Percentiles rank a stretch among this genome's conserved stretches.
Conservation (phyloP, 2,329 filamentous ascomycete species). For the Exophiala mesophila region DNA sequence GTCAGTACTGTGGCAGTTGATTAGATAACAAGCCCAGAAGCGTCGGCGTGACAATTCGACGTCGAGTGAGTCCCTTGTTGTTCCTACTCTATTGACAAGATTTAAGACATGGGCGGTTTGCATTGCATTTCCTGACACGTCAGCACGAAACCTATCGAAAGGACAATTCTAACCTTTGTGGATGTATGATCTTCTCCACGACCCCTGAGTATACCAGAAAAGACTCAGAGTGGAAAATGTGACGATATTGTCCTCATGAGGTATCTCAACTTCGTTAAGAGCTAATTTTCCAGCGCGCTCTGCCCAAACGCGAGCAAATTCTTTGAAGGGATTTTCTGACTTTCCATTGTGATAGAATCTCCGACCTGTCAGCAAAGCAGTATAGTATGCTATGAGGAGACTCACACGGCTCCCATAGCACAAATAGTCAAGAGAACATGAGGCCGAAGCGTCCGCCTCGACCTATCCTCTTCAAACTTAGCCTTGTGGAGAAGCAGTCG, state of each 20-base stretch:
- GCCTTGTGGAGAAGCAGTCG: slow-evolving; percentile 7
- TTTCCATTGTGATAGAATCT: background rate
- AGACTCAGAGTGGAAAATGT: slow-evolving; percentile 12
- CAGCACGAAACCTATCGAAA: background rate
- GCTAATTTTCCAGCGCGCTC: slow-evolving; percentile 12
- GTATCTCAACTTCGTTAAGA: slow-evolving; percentile 10
- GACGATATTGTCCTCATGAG: slow-evolving; percentile 12
- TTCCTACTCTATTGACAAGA: slow-evolving; percentile 3
- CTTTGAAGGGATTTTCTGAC: background rate
- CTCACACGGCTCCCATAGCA: slow-evolving; percentile 8
- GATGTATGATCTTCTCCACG: slow-evolving; percentile 12
- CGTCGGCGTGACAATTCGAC: slow-evolving; percentile 10
- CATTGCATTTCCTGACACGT: slow-evolving; percentile 6
- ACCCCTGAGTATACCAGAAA: slow-evolving; percentile 18
- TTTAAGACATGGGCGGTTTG: slow-evolving; percentile 11
- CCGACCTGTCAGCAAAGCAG: background rate
- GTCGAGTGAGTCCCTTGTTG: slow-evolving; percentile 1
- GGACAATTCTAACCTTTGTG: slow-evolving; percentile 11
- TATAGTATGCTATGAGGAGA: background rate
- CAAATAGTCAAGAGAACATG: slow-evolving; percentile 10
- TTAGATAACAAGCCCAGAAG: slow-evolving; percentile 17
- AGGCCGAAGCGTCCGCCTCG: slow-evolving; percentile 1
- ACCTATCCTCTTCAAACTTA: slow-evolving; percentile 1
- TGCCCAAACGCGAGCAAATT: slow-evolving; percentile 5
- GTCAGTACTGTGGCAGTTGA: slow-evolving; percentile 10